Percentiles rank a stretch among this genome's conserved stretches.
These are phyloP conservation scores for Neofusicoccum cordaticola DNA, from an alignment of 2,329 filamentous ascomycete genomes.

Conservation along the genomic window DNA sequence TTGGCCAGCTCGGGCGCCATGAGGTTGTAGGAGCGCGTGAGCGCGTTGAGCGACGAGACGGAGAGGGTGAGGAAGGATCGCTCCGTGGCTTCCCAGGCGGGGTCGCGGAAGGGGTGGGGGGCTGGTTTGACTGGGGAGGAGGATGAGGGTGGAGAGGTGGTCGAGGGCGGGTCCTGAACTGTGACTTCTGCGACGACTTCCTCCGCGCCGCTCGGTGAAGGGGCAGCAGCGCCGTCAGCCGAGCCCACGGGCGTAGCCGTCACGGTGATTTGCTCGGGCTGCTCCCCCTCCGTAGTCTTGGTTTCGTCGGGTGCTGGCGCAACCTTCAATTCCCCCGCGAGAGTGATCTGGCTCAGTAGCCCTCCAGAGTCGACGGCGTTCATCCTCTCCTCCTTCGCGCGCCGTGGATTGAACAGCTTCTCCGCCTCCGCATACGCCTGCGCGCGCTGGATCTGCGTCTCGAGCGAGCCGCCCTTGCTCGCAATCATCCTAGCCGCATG, in stretches of 20 bases:
- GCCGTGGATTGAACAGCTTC: conserved; percentile 54
- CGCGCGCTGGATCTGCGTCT: conserved; percentile 70
- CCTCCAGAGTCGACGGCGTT: conserved; percentile 45
- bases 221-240: conserved; percentile 15
- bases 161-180: neutral
- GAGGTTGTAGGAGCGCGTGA: conserved; percentile 87
- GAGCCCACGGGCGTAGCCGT: conserved; percentile 32
- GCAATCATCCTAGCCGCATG: conserved; percentile 78
- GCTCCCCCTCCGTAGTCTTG: neutral
- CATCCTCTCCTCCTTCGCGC: conserved; percentile 43
- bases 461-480: conserved; percentile 69
- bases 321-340: conserved; percentile 43
- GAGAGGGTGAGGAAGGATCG: conserved; percentile 71
- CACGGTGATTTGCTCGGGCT: conserved; percentile 33
- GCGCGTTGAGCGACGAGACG: conserved; percentile 72
- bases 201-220: conserved; percentile 21
- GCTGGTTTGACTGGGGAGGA: conserved; percentile 32
- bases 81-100: conserved; percentile 71
- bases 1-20: conserved; percentile 91
- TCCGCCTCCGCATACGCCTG: conserved; percentile 75
- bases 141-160: neutral
- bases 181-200: neutral
- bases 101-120: conserved; percentile 68
- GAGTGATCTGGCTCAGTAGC: conserved; percentile 47
- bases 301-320: conserved; percentile 18